phyloP scores from a whole-genome alignment of 345 rosid genomes.

The Citrus mangshanensis region DNA sequence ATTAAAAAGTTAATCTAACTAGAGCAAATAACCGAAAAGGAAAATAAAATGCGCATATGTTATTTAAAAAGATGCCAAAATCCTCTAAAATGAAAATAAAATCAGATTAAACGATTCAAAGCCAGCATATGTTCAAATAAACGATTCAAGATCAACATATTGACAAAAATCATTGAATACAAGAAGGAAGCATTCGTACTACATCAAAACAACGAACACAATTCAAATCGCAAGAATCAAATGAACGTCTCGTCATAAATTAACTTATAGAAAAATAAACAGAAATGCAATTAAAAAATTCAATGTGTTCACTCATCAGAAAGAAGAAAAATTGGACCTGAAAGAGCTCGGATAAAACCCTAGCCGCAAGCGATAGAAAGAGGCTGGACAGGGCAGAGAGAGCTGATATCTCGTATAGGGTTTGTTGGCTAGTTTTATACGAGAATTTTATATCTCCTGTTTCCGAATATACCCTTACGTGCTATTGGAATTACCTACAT shows the following conservation, averaged over 20 bases:
- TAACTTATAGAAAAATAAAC: neutral
- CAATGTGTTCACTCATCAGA: neutral
- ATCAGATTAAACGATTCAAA: no score
- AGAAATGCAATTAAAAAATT: no score
- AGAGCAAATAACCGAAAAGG: no score
- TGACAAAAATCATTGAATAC: no score
- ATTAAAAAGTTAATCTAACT: no score
- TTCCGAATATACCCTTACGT: neutral
- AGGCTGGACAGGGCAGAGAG: neutral
- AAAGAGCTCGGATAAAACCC: constrained; percentile 7
- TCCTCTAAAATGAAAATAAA: no score
- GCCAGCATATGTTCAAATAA: no score
- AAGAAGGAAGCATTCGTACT: no score
- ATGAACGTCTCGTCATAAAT: neutral
- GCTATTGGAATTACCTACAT: neutral
- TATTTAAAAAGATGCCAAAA: no score
- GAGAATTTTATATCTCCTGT: neutral
- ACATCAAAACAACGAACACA: neutral
- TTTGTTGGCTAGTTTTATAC: neutral
- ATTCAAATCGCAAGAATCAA: neutral
- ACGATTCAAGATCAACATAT: no score
- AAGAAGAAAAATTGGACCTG: neutral
- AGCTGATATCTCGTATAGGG: neutral
- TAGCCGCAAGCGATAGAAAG: constrained; percentile 11
- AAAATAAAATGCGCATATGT: no score